A percentile compares a stretch with the other conserved stretches of the same genome.
These are phyloP conservation scores for Pulveroboletus sp. DNA, from an alignment of 768 basidiomycete species.

Conservation along the genomic window DNA sequence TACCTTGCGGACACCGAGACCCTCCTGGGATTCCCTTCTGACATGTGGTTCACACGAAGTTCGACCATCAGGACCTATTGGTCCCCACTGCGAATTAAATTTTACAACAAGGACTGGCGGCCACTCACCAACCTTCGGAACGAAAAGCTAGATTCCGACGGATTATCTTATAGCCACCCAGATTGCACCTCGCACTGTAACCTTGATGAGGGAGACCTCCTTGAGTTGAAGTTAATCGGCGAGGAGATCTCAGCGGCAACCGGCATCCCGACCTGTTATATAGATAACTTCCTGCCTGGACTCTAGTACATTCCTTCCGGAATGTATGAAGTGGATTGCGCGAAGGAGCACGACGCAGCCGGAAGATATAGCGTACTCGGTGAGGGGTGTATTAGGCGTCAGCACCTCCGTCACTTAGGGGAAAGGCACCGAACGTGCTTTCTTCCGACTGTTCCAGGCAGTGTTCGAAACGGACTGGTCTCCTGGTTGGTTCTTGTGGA, in stretches of 20 bases:
- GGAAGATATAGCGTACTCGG: conserved; percentile 18
- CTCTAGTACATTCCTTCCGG: background rate
- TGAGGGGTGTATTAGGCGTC: too few relatives aligned
- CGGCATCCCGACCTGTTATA: background rate
- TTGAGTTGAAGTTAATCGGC: background rate
- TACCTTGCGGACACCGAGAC: conserved; percentile 6
- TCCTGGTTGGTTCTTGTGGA: too few relatives aligned
- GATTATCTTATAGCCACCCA: background rate
- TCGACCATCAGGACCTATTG: conserved; percentile 10
- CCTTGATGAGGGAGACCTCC: background rate
- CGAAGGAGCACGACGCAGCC: conserved; percentile 11
- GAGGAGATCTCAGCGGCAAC: background rate
- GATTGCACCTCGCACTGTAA: background rate
- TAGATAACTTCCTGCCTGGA: background rate
- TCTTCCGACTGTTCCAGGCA: too few relatives aligned
- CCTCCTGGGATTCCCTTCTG: conserved; percentile 1
- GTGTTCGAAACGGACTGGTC: too few relatives aligned
- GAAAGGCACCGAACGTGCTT: too few relatives aligned
- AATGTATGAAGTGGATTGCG: conserved; percentile 15
- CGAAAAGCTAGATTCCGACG: background rate
- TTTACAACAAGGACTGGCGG: conserved; percentile 12
- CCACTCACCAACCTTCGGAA: background rate
- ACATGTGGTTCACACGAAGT: conserved; percentile 14
- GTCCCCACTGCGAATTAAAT: conserved; percentile 11
- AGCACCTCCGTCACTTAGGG: too few relatives aligned